Conservation (phyloP, 257 asterid genomes). For the Solanum peruvianum region DNA sequence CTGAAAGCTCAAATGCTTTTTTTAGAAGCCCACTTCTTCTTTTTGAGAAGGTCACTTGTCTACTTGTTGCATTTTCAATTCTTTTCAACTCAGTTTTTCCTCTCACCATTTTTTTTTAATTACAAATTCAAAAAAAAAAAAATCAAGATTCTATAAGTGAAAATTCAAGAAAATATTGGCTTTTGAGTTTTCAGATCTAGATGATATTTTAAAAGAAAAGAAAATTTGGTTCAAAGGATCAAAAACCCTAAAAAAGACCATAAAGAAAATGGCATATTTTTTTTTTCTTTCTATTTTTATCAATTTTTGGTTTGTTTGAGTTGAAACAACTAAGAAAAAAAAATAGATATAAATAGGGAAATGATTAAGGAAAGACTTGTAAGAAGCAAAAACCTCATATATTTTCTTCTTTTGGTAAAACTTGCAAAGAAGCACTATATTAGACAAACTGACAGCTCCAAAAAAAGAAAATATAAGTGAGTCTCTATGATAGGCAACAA, state of each 20-base stretch:
- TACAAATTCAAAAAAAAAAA: not conserved
- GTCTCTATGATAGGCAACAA: not conserved
- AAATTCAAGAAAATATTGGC: not conserved
- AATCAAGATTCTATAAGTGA: not conserved
- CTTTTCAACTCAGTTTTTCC: slow-evolving; percentile 50
- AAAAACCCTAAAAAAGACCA: slow-evolving; percentile 11
- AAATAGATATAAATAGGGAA: not conserved
- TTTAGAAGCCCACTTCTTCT: slow-evolving; percentile 52
- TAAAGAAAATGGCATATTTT: not conserved
- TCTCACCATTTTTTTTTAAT: slow-evolving; percentile 26
- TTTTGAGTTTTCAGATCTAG: slow-evolving; percentile 25
- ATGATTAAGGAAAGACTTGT: slow-evolving; percentile 12
- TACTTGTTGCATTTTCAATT: slow-evolving; percentile 41
- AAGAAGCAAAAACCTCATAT: slow-evolving; percentile 7
- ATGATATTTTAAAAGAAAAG: not conserved
- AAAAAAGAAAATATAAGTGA: not conserved
- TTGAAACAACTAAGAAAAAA: not conserved
- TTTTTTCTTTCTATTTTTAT: not conserved
- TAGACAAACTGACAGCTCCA: not conserved
- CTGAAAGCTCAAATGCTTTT: slow-evolving; percentile 58
- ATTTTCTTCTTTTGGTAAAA: slow-evolving; percentile 29
- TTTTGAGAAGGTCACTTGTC: slow-evolving; percentile 60
- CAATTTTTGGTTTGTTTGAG: not conserved
- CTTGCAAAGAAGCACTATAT: slow-evolving; percentile 2
- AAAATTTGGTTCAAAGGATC: not conserved